Evolutionary conservation across 1,284 basidiomycete species (phyloP), one percentile per base, ranked within the genome.

Genomic region (Pterulicium gracile): DNA sequence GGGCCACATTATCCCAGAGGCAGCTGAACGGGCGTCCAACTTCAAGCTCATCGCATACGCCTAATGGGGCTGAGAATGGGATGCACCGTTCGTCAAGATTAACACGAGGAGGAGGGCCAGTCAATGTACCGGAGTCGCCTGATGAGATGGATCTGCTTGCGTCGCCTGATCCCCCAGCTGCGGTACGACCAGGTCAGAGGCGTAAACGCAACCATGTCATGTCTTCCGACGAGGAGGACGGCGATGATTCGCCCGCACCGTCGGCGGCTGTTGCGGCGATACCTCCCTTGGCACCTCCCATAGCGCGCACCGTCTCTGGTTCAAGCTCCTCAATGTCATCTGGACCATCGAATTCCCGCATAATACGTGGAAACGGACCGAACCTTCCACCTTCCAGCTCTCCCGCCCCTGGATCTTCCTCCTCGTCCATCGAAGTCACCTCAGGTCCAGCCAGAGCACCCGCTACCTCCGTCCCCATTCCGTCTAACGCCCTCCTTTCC

Each of bases 191-290:
- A 17, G 76, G 69, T 10, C 70, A 75, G 48, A 69, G 70, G 50
- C 70, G 75, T 35, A 61, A 58, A 42, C 63, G 58, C 47, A 48
- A 61, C 24, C 51, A 66, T 51, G 67, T 73, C 52, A 54, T 70
- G 47, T 78, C 81, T 2, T 81, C 79, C 19, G 83, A 86, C 35
- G 83, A 85, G 44, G 79, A 77, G 5, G 36, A 7, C 4, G n/a
- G n/a, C n/a, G 36, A 39, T 39, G 36, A 10, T 13, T 17, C 19
- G 36, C 36, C 36, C 5, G 19, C n/a, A 15, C 4, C 19, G 36
- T 39, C 36, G n/a, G 36, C 36, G 36, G 5, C n/a, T n/a, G n/a
- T n/a, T n/a, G n/a, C n/a, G n/a, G n/a, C n/a, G n/a, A n/a, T n/a
- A n/a, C n/a, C n/a, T n/a, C n/a, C n/a, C n/a, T n/a, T n/a, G n/a